Conservation (phyloP, 768 basidiomycete species). For the Phanerochaete carnosa region DNA sequence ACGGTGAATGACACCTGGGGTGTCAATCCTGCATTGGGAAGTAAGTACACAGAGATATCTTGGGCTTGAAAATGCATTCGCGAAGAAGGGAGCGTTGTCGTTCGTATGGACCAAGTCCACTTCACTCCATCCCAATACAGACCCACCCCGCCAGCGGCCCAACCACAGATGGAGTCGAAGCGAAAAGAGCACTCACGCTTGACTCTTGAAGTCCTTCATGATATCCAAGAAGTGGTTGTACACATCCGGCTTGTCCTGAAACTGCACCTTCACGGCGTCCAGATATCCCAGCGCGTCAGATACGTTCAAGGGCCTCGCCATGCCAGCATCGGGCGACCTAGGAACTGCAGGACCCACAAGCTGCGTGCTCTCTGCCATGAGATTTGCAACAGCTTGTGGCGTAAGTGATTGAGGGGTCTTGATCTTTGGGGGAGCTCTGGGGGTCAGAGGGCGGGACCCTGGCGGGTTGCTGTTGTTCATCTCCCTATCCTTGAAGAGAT, state of each 20-base stretch:
- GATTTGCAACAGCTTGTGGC: constrained; percentile 1
- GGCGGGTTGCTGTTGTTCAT: background rate
- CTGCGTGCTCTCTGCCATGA: constrained; percentile 1
- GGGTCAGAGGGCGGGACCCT: constrained; percentile 8
- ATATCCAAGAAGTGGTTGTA: constrained; percentile 95
- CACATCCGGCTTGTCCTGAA: constrained; percentile 85
- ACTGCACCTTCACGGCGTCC: constrained; percentile 92
- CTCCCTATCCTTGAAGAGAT: background rate
- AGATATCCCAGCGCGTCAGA: constrained; percentile 92
- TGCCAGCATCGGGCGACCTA: constrained; percentile 9
- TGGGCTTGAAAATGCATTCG: background rate
- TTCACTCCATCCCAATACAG: background rate
- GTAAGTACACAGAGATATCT: background rate
- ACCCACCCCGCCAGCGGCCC: background rate
- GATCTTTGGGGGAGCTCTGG: background rate
- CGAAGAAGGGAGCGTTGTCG: background rate
- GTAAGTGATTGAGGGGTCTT: constrained; percentile 8
- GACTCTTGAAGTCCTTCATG: constrained; percentile 99
- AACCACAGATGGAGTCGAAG: background rate
- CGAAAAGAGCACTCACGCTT: constrained; percentile 56
- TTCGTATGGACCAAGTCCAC: too few species aligned
- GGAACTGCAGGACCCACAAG: constrained; percentile 11
- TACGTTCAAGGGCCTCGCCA: constrained; percentile 74
- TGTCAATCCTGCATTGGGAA: constrained; percentile 75
- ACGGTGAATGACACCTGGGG: constrained; percentile 93